Conservation (phyloP, 768 basidiomycete species). For the Trametes gibbosa region DNA sequence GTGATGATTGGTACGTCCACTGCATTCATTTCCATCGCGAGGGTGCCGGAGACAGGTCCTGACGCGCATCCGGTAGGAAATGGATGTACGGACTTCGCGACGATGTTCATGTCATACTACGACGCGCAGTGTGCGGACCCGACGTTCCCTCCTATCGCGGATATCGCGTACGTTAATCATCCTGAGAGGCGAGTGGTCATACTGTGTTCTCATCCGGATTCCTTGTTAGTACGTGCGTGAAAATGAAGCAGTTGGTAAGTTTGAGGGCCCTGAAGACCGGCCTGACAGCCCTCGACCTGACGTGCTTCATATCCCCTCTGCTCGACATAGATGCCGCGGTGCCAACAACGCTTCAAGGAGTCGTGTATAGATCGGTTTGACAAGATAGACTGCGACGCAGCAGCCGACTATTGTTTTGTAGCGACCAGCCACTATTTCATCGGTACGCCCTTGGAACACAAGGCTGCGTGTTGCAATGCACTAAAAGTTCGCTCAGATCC, state of each 20-base stretch:
- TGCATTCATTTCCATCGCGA: not conserved
- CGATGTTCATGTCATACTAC: conserved; percentile 41
- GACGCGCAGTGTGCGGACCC: conserved; percentile 52
- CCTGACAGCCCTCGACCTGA: too few species aligned
- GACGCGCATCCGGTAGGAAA: conserved; percentile 34
- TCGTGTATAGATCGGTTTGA: conserved; percentile 46
- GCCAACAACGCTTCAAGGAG: conserved; percentile 36
- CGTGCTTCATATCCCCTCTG: not conserved
- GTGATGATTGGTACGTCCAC: conserved; percentile 43
- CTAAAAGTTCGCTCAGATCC: conserved; percentile 7
- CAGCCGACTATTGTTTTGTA: conserved; percentile 37
- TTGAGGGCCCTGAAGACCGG: not conserved
- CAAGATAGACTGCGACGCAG: conserved; percentile 41
- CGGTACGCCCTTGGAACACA: conserved; percentile 27
- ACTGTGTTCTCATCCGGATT: not conserved
- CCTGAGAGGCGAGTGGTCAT: not conserved
- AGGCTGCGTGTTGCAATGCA: too few species aligned
- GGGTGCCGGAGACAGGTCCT: too few species aligned
- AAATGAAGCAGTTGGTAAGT: conserved; percentile 42
- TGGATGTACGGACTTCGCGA: conserved; percentile 40
- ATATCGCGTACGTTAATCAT: conserved; percentile 38
- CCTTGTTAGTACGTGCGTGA: conserved; percentile 35
- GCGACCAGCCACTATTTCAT: conserved; percentile 28
- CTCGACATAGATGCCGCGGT: conserved; percentile 39
- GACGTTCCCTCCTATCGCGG: conserved; percentile 45